Evolutionary conservation across 2,329 filamentous ascomycete genomes (phyloP).

Genomic region (Colletotrichum abscissum): DNA sequence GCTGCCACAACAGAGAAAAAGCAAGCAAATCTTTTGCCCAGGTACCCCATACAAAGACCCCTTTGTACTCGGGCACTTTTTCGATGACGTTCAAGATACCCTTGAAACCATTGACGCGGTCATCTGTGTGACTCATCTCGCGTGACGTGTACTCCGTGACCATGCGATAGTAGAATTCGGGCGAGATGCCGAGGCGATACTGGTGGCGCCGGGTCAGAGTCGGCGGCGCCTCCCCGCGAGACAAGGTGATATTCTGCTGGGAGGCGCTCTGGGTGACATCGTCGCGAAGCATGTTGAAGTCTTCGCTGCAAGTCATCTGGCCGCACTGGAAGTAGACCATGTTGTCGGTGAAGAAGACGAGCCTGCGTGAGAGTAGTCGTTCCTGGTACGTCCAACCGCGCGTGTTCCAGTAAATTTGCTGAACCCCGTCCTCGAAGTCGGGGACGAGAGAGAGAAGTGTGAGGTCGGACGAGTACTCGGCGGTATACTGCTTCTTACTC

Average conservation of each 20-base stretch:
- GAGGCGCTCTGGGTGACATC: not conserved
- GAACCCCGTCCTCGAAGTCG: not conserved
- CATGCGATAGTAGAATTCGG: not conserved
- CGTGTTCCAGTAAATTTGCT: not conserved
- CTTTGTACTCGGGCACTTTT: not conserved
- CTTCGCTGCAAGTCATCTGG: not conserved
- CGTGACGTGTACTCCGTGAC: not conserved
- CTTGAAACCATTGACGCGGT: not conserved
- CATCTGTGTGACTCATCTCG: not conserved
- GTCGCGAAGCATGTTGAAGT: not conserved
- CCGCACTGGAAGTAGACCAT: not conserved
- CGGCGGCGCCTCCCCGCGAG: not conserved
- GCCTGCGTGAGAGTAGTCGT: not conserved
- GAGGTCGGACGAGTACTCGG: not conserved
- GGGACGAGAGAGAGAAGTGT: not conserved
- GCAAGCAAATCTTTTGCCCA: not conserved
- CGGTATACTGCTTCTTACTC: not conserved
- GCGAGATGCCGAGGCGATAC: not conserved
- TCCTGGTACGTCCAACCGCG: not conserved
- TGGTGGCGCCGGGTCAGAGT: not conserved
- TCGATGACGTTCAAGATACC: not conserved
- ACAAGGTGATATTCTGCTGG: not conserved
- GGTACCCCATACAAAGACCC: no score
- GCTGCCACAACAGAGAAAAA: not conserved
- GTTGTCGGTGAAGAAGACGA: not conserved